A percentile compares a stretch with the other conserved stretches of the same genome.
Conservation (phyloP, 1,284 basidiomycete species). For the Trichosporon asahii region DNA sequence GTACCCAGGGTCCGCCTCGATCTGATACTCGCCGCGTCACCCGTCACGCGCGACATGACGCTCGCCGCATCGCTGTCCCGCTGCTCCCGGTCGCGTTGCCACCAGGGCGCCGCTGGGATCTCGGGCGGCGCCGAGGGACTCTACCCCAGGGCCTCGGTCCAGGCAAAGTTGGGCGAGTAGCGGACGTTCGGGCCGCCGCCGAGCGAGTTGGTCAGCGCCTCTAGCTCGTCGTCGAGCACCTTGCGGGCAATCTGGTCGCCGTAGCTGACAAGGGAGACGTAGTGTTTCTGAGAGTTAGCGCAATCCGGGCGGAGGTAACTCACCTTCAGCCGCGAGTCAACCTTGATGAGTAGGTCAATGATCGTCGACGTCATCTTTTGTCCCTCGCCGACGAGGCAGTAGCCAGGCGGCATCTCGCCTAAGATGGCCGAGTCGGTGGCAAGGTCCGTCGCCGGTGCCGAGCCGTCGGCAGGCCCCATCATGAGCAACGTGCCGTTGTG, state of each 20-base stretch:
- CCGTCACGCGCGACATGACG: background rate
- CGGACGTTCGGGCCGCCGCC: slow-evolving; percentile 11
- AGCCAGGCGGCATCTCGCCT: slow-evolving; percentile 36
- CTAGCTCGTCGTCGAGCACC: slow-evolving; percentile 49
- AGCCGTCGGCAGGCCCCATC: slow-evolving; percentile 6
- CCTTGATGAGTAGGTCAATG: slow-evolving; percentile 51
- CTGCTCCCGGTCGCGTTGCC: background rate
- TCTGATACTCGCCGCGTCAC: background rate
- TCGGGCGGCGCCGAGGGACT: background rate
- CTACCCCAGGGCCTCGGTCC: slow-evolving; percentile 6
- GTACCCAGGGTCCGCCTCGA: background rate
- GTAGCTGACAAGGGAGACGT: slow-evolving; percentile 46
- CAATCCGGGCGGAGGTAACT: slow-evolving; percentile 1
- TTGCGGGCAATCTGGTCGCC: slow-evolving; percentile 49
- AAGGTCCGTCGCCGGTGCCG: slow-evolving; percentile 12
- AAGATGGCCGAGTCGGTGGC: slow-evolving; percentile 39
- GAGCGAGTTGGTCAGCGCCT: slow-evolving; percentile 6
- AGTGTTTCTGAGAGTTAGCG: slow-evolving; percentile 47
- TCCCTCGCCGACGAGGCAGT: slow-evolving; percentile 44
- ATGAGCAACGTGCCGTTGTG: slow-evolving; percentile 25
- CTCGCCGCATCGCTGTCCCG: background rate
- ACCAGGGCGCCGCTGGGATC: background rate
- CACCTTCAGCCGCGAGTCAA: slow-evolving; percentile 53
- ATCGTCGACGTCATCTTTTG: slow-evolving; percentile 46
- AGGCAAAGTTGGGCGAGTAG: slow-evolving; percentile 4